Base-by-base conservation (phyloP, 768 basidiomycete species). In the Lactifluus pinguis region DNA sequence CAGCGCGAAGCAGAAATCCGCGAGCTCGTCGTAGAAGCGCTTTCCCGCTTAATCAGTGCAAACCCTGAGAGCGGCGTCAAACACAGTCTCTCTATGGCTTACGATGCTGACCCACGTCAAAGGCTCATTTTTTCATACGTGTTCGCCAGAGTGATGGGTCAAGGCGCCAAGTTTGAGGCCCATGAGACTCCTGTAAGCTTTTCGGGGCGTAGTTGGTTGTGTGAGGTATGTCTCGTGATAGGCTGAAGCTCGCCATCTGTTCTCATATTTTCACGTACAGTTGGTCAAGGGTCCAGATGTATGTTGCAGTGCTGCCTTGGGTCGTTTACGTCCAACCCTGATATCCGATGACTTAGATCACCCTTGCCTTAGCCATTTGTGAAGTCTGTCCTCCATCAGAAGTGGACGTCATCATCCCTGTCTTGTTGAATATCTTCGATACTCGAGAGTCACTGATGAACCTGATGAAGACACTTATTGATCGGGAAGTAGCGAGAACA, bases 21-120 rank as follows among this genome's bases (percentile, higher is more conserved):
- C 14, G 86, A 91, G 60, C 75, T 90, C 15, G 84, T 91, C 47
- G 88, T 95, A 60, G 80, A 83, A 6, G 90, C 88, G 1, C 79
- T 95, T 7, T 82, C 92, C 0, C 85, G 92, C 62, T 77, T 95
- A 6, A 85, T 95, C 57, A 82, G 80, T 38, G 82, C 91, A 13
- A 95, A 95, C 69, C 85, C 89, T 15, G 90, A 94, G 68, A 86
- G 83, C 66, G 93, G 91, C 6, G 84, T 95, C 69, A 93, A 92
- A 70, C 90, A 95, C 70, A 92, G 88, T 67, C 80, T 95, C 21
- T 75, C 84, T 5, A 76, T 89, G 60, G 89, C 88, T 1, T 92
- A 91, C 66, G 86, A 90, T 67, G 70, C 76, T 21, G 87, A 94
- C 68, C 74, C 79, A 29, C 74, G 80, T 42, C 85, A 87, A 67